These are phyloP conservation scores for Nicotiana undulata DNA, from an alignment of 257 asterid species.

Conservation along the genomic window DNA sequence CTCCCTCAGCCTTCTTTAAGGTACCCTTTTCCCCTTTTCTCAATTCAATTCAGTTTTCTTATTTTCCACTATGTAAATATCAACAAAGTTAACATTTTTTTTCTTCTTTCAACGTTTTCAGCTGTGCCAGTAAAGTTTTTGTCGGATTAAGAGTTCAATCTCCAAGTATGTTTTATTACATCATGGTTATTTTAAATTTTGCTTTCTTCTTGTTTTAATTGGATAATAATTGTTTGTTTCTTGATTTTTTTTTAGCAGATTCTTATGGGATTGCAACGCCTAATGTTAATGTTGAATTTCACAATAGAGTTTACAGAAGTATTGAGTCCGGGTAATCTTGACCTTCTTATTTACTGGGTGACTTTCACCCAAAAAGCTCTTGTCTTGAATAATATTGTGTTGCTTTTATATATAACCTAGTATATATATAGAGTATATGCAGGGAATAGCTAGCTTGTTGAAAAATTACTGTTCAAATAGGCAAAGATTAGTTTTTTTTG, in stretches of 20 bases:
- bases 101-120: slow-evolving; percentile 16
- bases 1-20: slow-evolving; percentile 26
- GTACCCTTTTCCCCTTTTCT: slow-evolving; percentile 1
- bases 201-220: neutral
- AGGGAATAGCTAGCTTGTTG: too few relatives aligned
- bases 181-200: neutral
- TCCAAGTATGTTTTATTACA: slow-evolving; percentile 41
- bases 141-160: slow-evolving; percentile 67
- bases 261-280: slow-evolving; percentile 42
- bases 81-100: neutral
- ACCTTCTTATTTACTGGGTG: neutral
- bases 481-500: too few relatives aligned
- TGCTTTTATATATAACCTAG: neutral
- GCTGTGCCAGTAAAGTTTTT: slow-evolving; percentile 53
- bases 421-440: neutral
- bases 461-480: too few relatives aligned
- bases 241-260: slow-evolving; percentile 29
- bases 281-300: slow-evolving; percentile 62
- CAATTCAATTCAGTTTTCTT: neutral
- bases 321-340: slow-evolving; percentile 52
- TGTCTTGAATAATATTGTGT: neutral
- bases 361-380: neutral
- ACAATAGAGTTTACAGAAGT: slow-evolving; percentile 53
- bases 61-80: neutral
- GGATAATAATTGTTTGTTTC: neutral